Percentiles rank a stretch among this genome's conserved stretches.
These are phyloP conservation scores for Leccinum olivaceopallidum DNA, from an alignment of 768 basidiomycete species.

Conservation along the genomic window DNA sequence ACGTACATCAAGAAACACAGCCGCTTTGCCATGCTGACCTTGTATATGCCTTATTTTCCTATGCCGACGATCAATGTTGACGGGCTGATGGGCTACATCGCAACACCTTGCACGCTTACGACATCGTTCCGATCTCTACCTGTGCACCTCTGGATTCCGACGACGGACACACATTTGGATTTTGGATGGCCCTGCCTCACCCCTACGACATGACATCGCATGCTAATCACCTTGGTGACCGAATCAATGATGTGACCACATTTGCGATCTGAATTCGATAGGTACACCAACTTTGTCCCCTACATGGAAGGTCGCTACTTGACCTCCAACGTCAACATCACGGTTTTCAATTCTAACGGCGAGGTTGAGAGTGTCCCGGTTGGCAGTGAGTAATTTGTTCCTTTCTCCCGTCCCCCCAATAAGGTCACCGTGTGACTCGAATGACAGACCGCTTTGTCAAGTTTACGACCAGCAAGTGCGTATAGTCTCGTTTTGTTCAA, in stretches of 20 bases:
- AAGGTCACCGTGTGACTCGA: slow-evolving; percentile 31
- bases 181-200: not conserved
- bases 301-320: slow-evolving; percentile 72
- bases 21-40: slow-evolving; percentile 5
- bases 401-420: slow-evolving; percentile 23
- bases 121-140: slow-evolving; percentile 1
- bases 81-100: not conserved
- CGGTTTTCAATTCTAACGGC: slow-evolving; percentile 34
- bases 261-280: slow-evolving; percentile 23
- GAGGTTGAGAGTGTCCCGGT: slow-evolving; percentile 41
- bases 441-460: slow-evolving; percentile 58
- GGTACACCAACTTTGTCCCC: slow-evolving; percentile 66
- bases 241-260: not conserved
- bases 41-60: not conserved
- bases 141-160: not conserved
- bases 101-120: not conserved
- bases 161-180: not conserved
- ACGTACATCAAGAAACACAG: slow-evolving; percentile 9
- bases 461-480: slow-evolving; percentile 73
- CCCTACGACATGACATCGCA: not conserved
- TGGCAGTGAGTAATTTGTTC: slow-evolving; percentile 37
- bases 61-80: not conserved
- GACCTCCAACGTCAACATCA: slow-evolving; percentile 82
- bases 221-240: not conserved
- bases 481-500: not conserved